Base-by-base conservation (phyloP, 2,329 filamentous ascomycete species). In the Paecilomyces sp. region DNA sequence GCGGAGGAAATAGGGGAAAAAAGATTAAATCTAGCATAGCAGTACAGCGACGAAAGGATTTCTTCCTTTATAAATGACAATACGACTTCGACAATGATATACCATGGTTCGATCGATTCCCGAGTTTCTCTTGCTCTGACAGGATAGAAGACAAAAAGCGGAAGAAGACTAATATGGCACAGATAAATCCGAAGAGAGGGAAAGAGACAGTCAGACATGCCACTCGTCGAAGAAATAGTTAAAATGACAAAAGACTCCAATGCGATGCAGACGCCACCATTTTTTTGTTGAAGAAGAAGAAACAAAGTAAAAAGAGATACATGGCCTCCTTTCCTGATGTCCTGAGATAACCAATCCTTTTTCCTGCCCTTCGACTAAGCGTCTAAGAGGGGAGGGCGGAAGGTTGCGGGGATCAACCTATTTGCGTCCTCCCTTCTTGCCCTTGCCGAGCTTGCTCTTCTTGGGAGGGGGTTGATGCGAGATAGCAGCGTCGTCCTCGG, bases 381-480 rank as follows among this genome's bases (percentile, higher is more conserved):
- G 50, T 30, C 13, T 28, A 31, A 3, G 1, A 31, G 8, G 54
- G 5, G 28, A n/a, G 11, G 25, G 25, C 25, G 25, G 25, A 28
- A 28, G 25, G 25, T 28, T 6, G 25, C 25, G 25, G 25, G 25
- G 3, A 4, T 12, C 31, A 50, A 62, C 57, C 66, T 68, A 73
- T 69, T 68, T 74, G 66, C 66, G 70, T 36, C 71, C 64, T 47
- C 61, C 67, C 67, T 71, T 72, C 67, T 74, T 76, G 64, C 67
- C 69, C 57, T 69, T 68, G 54, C 62, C 65, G 56, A 68, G 61
- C 64, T 73, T 74, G 57, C 65, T 66, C 65, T 76, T 76, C 67
- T 75, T 77, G 31, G 71, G 65, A 25, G 74, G 69, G 11, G 68
- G 65, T 25, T 68, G 68, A 58, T 67, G 64, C 47, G 56, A 28